These are phyloP conservation scores for Hammondia hammondi DNA, from an alignment of 169 alveolate genomes.

Conservation along the genomic window DNA sequence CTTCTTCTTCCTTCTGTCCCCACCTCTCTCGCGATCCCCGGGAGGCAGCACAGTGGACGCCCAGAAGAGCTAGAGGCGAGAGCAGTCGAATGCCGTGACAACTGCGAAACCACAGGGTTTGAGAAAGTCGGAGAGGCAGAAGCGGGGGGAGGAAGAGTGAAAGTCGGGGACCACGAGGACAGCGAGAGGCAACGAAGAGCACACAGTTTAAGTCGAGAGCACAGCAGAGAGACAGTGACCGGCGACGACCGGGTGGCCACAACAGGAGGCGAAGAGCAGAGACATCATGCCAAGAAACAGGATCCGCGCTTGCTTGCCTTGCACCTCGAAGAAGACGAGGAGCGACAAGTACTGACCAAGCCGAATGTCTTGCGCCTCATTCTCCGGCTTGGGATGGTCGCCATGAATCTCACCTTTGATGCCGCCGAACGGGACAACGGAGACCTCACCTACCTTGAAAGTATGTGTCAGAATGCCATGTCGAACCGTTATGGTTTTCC, in stretches of 20 bases:
- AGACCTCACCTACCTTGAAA: slow-evolving; percentile 33
- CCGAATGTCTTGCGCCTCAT: slow-evolving; percentile 25
- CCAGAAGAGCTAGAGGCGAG: not conserved
- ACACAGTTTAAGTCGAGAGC: not conserved
- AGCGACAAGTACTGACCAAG: not conserved
- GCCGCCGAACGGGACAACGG: slow-evolving; percentile 54
- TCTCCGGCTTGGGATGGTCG: slow-evolving; percentile 46
- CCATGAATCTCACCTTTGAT: slow-evolving; percentile 54
- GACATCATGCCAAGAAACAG: not conserved
- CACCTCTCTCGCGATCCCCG: not conserved
- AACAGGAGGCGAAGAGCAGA: not conserved
- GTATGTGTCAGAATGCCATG: not conserved
- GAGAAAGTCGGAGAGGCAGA: not conserved
- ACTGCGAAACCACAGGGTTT: not conserved
- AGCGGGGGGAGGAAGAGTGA: not conserved
- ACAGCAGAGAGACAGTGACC: not conserved
- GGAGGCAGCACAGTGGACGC: too few relatives aligned
- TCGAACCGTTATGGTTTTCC: too few relatives aligned
- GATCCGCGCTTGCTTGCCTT: not conserved
- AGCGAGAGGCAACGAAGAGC: not conserved
- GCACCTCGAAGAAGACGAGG: not conserved
- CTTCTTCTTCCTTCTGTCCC: not conserved
- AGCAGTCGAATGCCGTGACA: not conserved
- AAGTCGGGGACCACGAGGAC: not conserved
- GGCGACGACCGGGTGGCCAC: not conserved